Percentiles rank a stretch among this genome's conserved stretches.
Evolutionary conservation across 495 filamentous ascomycete species (phyloP).

Genomic region (Annulohypoxylon moriforme): DNA sequence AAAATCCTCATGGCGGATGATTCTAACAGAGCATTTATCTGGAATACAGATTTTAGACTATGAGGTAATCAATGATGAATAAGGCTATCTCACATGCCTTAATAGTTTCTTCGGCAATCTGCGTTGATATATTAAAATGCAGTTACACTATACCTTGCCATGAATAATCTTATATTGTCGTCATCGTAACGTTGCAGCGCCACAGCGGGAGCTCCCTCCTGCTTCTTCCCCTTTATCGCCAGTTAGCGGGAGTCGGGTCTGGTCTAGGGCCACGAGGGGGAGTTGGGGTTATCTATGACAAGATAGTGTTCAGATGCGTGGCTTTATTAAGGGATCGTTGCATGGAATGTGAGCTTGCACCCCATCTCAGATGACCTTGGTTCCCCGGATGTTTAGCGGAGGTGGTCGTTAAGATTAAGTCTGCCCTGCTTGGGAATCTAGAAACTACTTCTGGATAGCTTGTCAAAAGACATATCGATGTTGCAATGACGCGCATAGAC

Average conservation of each 20-base stretch:
- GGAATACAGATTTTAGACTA: not conserved
- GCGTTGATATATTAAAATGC: slow-evolving; percentile 10
- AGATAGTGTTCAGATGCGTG: slow-evolving; percentile 25
- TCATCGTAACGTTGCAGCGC: slow-evolving; percentile 41
- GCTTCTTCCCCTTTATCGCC: slow-evolving; percentile 12
- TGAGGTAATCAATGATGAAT: not conserved
- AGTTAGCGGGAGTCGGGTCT: slow-evolving; percentile 13
- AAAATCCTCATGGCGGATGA: not conserved
- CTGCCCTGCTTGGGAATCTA: slow-evolving; percentile 19
- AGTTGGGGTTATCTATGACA: slow-evolving; percentile 33
- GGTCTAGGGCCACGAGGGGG: slow-evolving; percentile 16
- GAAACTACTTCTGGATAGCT: slow-evolving; percentile 12
- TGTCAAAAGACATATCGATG: slow-evolving; percentile 38
- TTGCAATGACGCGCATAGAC: slow-evolving; percentile 43
- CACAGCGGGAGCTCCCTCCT: slow-evolving; percentile 19
- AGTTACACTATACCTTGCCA: slow-evolving; percentile 13
- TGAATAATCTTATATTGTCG: slow-evolving; percentile 11
- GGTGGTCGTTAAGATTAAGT: slow-evolving; percentile 34
- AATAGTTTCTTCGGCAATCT: slow-evolving; percentile 2
- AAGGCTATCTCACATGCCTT: not conserved
- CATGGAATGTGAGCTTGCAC: slow-evolving; percentile 34
- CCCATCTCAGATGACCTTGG: slow-evolving; percentile 38
- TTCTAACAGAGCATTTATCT: not conserved
- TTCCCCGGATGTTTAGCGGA: slow-evolving; percentile 22
- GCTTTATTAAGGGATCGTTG: slow-evolving; percentile 35